Evolutionary conservation across 176 grass and related monocot genomes (phyloP).

Genomic region (Zizania latifolia): DNA sequence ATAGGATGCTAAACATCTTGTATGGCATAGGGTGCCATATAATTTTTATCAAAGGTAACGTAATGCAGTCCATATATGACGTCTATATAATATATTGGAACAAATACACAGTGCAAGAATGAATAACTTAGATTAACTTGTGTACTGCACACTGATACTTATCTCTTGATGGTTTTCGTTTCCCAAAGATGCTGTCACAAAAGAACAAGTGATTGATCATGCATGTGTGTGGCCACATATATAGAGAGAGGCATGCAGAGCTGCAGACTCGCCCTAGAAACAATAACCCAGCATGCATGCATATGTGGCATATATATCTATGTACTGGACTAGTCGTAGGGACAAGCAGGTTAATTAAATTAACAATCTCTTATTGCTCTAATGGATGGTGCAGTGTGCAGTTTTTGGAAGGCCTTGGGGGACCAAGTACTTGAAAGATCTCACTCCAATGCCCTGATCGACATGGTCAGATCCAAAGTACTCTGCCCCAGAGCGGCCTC

Average conservation of each 20-base stretch:
- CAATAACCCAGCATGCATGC: constrained; percentile 21
- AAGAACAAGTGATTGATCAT: constrained; percentile 28
- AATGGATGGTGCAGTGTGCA: constrained; percentile 51
- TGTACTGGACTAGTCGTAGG: constrained; percentile 1
- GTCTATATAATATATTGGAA: no score
- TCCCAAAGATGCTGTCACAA: constrained; percentile 38
- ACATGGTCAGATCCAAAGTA: constrained; percentile 99
- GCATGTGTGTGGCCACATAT: constrained; percentile 2
- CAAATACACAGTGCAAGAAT: no score
- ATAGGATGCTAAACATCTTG: no score
- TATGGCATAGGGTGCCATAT: no score
- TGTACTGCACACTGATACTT: constrained; percentile 11
- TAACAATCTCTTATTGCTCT: constrained; percentile 33
- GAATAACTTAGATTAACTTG: no score
- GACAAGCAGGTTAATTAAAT: constrained; percentile 27
- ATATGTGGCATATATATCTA: constrained; percentile 33
- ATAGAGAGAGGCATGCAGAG: no score
- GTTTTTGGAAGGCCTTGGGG: constrained; percentile 50
- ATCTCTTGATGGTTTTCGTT: constrained; percentile 23
- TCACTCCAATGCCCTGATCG: constrained; percentile 99
- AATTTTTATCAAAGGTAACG: no score
- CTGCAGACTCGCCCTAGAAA: constrained; percentile 22
- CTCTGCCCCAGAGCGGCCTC: constrained; percentile 73
- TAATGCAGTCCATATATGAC: no score
- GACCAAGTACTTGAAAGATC: constrained; percentile 99